Conservation (phyloP, 23 red algal species). For the Pyropia yezoensis region DNA sequence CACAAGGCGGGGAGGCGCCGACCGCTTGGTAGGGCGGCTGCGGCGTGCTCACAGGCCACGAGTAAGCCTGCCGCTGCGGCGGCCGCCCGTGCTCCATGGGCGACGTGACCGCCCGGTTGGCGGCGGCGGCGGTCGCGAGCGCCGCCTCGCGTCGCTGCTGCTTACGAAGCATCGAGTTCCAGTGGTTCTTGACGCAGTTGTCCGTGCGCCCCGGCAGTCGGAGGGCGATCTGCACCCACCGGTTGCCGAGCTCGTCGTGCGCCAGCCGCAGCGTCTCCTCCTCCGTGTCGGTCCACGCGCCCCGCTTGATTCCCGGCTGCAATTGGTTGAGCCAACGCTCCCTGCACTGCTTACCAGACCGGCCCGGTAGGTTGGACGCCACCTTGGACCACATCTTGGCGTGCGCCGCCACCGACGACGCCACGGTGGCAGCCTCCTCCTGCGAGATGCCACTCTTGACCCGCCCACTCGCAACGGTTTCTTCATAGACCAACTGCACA, state of each 20-base stretch:
- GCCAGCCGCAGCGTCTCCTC: slow-evolving; percentile 52
- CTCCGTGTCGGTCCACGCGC: slow-evolving; percentile 75
- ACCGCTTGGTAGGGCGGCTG: too few species aligned
- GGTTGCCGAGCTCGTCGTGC: slow-evolving; percentile 66
- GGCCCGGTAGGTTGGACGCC: slow-evolving; percentile 49
- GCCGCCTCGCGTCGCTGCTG: slow-evolving; percentile 45
- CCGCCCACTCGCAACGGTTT: slow-evolving; percentile 2
- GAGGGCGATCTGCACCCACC: slow-evolving; percentile 81
- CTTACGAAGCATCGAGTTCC: slow-evolving; percentile 73
- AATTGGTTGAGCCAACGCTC: slow-evolving; percentile 95
- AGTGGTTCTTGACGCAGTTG: slow-evolving; percentile 96
- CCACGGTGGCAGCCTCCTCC: background rate
- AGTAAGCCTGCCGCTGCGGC: too few species aligned
- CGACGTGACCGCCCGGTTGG: too few species aligned
- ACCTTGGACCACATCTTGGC: slow-evolving; percentile 72
- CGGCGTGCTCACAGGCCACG: too few species aligned
- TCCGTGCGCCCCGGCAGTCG: slow-evolving; percentile 86
- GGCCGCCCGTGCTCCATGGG: too few species aligned
- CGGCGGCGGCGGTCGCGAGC: background rate
- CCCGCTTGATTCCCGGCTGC: slow-evolving; percentile 59
- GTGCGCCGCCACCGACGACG: slow-evolving; percentile 33
- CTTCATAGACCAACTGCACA: slow-evolving; percentile 38
- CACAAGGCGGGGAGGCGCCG: too few species aligned
- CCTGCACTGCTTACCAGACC: slow-evolving; percentile 91
- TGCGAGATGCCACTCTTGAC: background rate